Percentiles rank a stretch among this genome's conserved stretches.
These are phyloP conservation scores for Apiospora malaysiana DNA, from an alignment of 2,329 filamentous ascomycete genomes.

Conservation along the genomic window DNA sequence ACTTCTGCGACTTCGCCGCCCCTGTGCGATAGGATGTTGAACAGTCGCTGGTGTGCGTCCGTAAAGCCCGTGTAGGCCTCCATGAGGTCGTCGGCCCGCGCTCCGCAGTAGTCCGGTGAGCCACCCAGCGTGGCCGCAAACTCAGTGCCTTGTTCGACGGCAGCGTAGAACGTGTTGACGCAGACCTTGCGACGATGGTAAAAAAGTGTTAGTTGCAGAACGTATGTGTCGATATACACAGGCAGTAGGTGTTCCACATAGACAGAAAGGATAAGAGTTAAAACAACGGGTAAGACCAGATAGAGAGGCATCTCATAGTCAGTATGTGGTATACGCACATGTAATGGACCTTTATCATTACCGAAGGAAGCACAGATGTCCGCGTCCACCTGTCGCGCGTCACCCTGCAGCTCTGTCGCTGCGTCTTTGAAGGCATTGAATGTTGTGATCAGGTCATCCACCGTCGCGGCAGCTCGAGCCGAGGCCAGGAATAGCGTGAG, in stretches of 20 bases:
- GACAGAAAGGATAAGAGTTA: too few relatives aligned
- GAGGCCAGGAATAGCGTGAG: slow-evolving; percentile 14
- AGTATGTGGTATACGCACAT: not conserved
- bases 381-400: not conserved
- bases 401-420: not conserved
- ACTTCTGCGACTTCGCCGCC: not conserved
- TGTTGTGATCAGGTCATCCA: not conserved
- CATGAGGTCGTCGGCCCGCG: not conserved
- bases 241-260: not conserved
- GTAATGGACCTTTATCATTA: not conserved
- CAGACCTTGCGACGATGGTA: not conserved
- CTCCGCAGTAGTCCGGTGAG: not conserved
- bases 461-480: slow-evolving; percentile 3
- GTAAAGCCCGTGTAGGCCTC: not conserved
- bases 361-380: not conserved
- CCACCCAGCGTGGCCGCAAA: not conserved
- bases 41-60: not conserved
- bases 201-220: not conserved
- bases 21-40: slow-evolving; percentile 8
- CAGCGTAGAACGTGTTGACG: not conserved
- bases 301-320: not conserved
- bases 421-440: not conserved
- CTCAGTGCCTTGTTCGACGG: not conserved
- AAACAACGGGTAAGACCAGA: not conserved
- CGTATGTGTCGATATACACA: not conserved